Conservation (phyloP, 2,329 filamentous ascomycete genomes). For the Ilyonectria destructans region DNA sequence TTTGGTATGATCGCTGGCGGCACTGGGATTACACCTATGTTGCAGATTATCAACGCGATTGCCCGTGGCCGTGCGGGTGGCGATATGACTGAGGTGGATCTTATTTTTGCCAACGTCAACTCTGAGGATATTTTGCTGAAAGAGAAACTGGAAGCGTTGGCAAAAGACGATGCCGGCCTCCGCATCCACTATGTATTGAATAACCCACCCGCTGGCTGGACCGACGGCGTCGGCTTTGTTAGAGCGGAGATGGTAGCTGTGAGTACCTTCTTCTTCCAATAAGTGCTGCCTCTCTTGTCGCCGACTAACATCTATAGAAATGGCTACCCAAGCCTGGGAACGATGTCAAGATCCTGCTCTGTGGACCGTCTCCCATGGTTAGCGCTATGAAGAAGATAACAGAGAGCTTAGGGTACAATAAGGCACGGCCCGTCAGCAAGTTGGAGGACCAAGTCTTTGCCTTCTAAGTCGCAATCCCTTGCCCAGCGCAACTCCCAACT, state of each 20-base stretch:
- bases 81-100: constrained; percentile 90
- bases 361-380: constrained; percentile 97
- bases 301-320: constrained; percentile 67
- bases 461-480: too few species aligned
- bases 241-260: constrained; percentile 96
- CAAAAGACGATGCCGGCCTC: constrained; percentile 84
- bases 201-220: constrained; percentile 94
- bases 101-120: constrained; percentile 98
- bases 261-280: too few species aligned
- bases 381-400: constrained; percentile 97
- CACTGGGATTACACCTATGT: constrained; percentile 98
- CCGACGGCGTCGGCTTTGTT: constrained; percentile 93
- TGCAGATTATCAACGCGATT: constrained; percentile 94
- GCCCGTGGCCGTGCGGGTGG: constrained; percentile 84
- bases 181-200: constrained; percentile 96
- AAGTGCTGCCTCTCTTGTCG: too few species aligned
- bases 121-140: constrained; percentile 92
- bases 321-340: constrained; percentile 85
- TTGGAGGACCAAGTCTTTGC: constrained; percentile 98
- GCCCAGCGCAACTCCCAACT: too few species aligned
- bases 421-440: constrained; percentile 96
- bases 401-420: constrained; percentile 90
- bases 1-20: constrained; percentile 99
- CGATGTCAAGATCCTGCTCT: constrained; percentile 95
- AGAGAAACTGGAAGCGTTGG: constrained; percentile 89